Evolutionary conservation across 1,284 basidiomycete genomes (phyloP).

Genomic region (Sporisorium scitamineum): DNA sequence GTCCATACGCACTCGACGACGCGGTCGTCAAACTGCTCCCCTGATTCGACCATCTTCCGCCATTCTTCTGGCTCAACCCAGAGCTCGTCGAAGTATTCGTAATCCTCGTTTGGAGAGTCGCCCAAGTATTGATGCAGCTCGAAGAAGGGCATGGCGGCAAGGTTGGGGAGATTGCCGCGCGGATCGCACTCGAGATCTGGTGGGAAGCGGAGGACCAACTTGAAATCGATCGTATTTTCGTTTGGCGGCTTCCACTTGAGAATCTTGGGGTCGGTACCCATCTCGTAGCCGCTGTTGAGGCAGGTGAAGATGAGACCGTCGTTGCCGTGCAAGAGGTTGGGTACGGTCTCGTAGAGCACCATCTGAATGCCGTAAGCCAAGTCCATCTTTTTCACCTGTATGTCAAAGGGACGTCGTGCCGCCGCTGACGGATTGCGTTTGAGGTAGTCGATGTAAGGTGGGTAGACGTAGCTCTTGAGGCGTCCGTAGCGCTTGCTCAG

Average conservation of each 20-base stretch:
- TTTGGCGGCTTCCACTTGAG: slow-evolving; percentile 97
- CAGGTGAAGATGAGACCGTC: slow-evolving; percentile 98
- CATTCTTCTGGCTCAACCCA: slow-evolving; percentile 90
- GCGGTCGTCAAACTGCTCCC: slow-evolving; percentile 90
- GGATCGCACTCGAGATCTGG: slow-evolving; percentile 70
- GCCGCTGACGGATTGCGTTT: slow-evolving; percentile 77
- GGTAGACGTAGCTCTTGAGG: slow-evolving; percentile 83
- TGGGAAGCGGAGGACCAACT: slow-evolving; percentile 91
- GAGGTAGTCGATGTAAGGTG: slow-evolving; percentile 81
- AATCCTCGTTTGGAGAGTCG: slow-evolving; percentile 68
- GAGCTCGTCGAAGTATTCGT: slow-evolving; percentile 89
- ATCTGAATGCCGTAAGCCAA: slow-evolving; percentile 88
- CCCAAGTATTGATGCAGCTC: slow-evolving; percentile 78
- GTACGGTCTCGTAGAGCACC: slow-evolving; percentile 86
- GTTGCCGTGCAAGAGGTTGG: slow-evolving; percentile 88
- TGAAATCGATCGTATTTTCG: slow-evolving; percentile 98
- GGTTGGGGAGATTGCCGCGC: slow-evolving; percentile 76
- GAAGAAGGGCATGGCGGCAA: slow-evolving; percentile 86
- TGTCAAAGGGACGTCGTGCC: slow-evolving; percentile 84
- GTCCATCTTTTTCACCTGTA: slow-evolving; percentile 83
- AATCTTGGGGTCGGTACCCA: slow-evolving; percentile 92
- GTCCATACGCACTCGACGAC: slow-evolving; percentile 92
- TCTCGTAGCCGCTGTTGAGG: slow-evolving; percentile 82
- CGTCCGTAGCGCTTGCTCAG: slow-evolving; percentile 90
- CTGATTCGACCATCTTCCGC: slow-evolving; percentile 87